phyloP scores from a whole-genome alignment of 2,329 filamentous ascomycete genomes.

The Botrytis deweyae region DNA sequence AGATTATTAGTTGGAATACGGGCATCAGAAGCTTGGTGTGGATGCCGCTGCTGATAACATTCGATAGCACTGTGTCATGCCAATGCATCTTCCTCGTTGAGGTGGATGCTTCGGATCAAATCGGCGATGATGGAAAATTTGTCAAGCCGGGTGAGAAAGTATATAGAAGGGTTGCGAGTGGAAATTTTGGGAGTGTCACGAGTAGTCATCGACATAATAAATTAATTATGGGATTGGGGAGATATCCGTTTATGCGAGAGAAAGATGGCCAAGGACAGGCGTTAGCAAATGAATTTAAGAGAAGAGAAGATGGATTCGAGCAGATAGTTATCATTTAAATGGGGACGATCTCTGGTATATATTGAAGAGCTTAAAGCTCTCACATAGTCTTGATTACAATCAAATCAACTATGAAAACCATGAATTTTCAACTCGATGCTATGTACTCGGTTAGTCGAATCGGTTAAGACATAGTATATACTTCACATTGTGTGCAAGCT shows the following conservation, averaged over 20 bases:
- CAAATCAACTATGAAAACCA: neutral
- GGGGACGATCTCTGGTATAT: neutral
- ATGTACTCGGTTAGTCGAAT: neutral
- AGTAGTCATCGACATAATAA: neutral
- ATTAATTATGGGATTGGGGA: neutral
- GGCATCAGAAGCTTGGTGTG: neutral
- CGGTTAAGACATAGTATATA: neutral
- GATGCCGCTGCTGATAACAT: neutral
- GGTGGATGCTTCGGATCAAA: neutral
- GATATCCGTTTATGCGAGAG: neutral
- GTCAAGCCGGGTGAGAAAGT: neutral
- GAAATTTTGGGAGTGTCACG: neutral
- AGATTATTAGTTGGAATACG: neutral
- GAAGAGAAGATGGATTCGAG: neutral
- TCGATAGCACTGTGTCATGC: neutral
- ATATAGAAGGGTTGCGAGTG: conserved; percentile 2
- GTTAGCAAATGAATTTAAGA: neutral
- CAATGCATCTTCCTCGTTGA: neutral
- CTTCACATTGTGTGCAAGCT: neutral
- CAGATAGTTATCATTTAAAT: neutral
- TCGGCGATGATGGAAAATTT: neutral
- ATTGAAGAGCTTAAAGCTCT: neutral
- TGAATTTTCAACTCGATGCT: neutral
- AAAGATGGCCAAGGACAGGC: neutral
- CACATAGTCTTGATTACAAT: neutral